Evolutionary conservation across 305 asterid species (phyloP).

Genomic region (Striga hermonthica): DNA sequence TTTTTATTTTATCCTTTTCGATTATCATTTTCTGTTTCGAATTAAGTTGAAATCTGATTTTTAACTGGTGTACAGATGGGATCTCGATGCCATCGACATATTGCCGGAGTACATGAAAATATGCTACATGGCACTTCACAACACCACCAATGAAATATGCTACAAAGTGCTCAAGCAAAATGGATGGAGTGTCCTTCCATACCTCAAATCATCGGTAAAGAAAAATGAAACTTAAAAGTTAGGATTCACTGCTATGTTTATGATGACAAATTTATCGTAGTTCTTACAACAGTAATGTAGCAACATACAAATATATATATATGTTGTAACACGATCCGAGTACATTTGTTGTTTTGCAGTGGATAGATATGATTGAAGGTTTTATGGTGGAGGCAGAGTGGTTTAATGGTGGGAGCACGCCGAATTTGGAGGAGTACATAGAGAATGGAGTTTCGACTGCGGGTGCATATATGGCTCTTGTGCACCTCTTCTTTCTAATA

Average conservation of each 20-base stretch:
- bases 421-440: constrained; percentile 58
- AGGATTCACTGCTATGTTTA: too few relatives aligned
- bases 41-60: neutral
- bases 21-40: too few relatives aligned
- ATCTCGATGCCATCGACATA: constrained; percentile 55
- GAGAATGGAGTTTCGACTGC: constrained; percentile 66
- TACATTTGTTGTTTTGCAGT: constrained; percentile 34
- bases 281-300: too few relatives aligned
- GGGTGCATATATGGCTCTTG: constrained; percentile 64
- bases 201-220: constrained; percentile 50
- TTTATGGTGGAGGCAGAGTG: constrained; percentile 69
- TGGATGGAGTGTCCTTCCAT: constrained; percentile 57
- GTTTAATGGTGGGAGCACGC: constrained; percentile 49
- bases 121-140: constrained; percentile 72
- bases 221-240: too few relatives aligned
- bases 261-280: too few relatives aligned
- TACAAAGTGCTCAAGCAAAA: constrained; percentile 60
- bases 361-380: constrained; percentile 71
- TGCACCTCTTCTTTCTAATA: constrained; percentile 59
- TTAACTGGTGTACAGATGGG: constrained; percentile 49
- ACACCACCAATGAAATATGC: constrained; percentile 60
- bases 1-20: neutral
- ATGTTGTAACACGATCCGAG: neutral
- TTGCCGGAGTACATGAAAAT: constrained; percentile 73
- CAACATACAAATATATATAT: neutral